Evolutionary conservation across 2,329 filamentous ascomycete genomes (phyloP).

Genomic region (Dactylellina leptospora): DNA sequence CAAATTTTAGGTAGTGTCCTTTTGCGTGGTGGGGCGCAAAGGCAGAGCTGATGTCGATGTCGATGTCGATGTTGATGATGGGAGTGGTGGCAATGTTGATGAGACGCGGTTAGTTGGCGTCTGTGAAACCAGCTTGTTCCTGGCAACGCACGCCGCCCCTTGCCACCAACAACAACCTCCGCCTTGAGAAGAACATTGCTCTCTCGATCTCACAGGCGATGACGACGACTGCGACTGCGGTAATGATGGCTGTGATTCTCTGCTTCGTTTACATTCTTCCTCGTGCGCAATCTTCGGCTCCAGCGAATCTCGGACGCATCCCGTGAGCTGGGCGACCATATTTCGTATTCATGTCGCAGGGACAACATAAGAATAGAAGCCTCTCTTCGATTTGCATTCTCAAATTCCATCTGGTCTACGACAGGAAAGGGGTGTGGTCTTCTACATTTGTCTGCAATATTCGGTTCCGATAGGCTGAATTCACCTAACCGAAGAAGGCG

Average conservation of each 20-base stretch:
- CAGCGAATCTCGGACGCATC: slow-evolving; percentile 5
- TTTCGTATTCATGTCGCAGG: slow-evolving; percentile 35
- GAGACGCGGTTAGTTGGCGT: slow-evolving; percentile 30
- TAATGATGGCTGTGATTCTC: no score
- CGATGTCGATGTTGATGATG: slow-evolving; percentile 4
- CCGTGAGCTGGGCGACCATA: background rate
- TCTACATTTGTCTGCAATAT: no score
- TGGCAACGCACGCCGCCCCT: background rate
- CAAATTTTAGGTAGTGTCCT: background rate
- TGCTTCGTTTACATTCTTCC: no score
- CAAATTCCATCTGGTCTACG: no score
- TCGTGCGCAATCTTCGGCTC: slow-evolving; percentile 29
- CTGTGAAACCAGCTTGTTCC: slow-evolving; percentile 17
- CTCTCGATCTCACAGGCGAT: no score
- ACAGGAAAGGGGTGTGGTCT: no score
- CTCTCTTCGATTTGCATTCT: no score
- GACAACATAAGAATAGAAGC: slow-evolving; percentile 34
- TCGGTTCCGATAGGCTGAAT: slow-evolving; percentile 38
- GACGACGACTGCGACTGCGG: no score
- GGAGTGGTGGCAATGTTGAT: background rate
- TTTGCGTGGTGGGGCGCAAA: background rate
- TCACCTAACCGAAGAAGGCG: slow-evolving; percentile 42
- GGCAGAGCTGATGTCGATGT: background rate
- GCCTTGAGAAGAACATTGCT: no score
- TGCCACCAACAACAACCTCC: background rate